These are phyloP conservation scores for Akanthomyces uredinophilus DNA, from an alignment of 2,329 filamentous ascomycete genomes.

Conservation along the genomic window DNA sequence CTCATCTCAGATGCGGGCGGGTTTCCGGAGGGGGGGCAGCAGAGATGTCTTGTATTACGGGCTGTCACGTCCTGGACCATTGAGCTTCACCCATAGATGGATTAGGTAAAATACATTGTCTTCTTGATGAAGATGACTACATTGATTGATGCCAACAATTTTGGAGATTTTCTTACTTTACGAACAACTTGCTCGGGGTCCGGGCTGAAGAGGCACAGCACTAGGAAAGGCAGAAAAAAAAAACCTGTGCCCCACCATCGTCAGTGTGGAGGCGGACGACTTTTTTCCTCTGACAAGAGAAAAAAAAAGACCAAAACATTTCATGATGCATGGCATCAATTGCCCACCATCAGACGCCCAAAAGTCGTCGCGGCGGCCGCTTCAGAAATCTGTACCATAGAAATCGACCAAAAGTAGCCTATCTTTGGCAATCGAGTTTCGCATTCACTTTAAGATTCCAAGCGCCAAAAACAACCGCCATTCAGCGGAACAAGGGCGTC, in stretches of 20 bases:
- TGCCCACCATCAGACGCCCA: slow-evolving; percentile 5
- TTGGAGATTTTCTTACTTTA: too few species aligned
- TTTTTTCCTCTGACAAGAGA: background rate
- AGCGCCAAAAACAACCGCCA: slow-evolving; percentile 14
- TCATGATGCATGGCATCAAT: slow-evolving; percentile 1
- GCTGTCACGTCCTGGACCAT: background rate
- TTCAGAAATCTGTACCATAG: slow-evolving; percentile 7
- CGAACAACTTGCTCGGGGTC: too few species aligned
- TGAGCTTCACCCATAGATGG: too few species aligned
- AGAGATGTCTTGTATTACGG: background rate
- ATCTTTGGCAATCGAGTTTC: slow-evolving; percentile 10
- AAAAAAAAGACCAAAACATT: slow-evolving; percentile 9
- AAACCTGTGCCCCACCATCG: slow-evolving; percentile 3
- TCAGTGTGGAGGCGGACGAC: slow-evolving; percentile 8
- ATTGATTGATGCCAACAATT: too few species aligned
- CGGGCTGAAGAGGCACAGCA: background rate
- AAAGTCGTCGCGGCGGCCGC: background rate
- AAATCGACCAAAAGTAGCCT: slow-evolving; percentile 15
- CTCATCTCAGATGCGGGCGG: slow-evolving; percentile 8
- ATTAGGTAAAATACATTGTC: too few species aligned
- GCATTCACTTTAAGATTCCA: slow-evolving; percentile 18
- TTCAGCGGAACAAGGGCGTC: slow-evolving; percentile 11
- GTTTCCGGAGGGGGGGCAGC: background rate
- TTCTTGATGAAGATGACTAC: too few species aligned
- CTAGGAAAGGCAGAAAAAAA: too few species aligned